Percentiles rank a stretch among this genome's conserved stretches.
phyloP scores from a whole-genome alignment of 179 eudicot genomes.

The Beta macrorhiza region DNA sequence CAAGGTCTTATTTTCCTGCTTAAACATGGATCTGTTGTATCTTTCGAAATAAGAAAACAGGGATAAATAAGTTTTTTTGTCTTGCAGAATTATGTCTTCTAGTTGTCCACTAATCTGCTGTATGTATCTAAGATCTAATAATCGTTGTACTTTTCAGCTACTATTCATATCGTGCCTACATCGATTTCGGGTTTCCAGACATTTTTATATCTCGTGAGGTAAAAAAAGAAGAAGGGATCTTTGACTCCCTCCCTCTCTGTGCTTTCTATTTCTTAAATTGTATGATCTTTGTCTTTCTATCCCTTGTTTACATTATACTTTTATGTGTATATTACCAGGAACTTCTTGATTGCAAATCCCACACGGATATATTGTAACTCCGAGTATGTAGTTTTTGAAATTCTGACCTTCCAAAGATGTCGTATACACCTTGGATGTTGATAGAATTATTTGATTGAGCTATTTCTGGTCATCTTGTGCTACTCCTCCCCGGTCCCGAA shows the following conservation, averaged over 20 bases:
- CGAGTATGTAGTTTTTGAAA: background rate
- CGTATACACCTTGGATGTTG: background rate
- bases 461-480: background rate
- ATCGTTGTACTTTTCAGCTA: conserved; percentile 59
- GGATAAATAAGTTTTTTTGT: background rate
- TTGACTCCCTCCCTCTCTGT: background rate
- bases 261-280: background rate
- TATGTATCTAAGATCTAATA: conserved; percentile 28
- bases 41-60: background rate
- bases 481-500: background rate
- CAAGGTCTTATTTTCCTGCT: background rate
- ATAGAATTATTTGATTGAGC: background rate
- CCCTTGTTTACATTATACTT: background rate
- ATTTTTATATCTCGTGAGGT: conserved; percentile 98
- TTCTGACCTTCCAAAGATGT: background rate
- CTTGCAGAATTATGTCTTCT: background rate
- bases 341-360: background rate
- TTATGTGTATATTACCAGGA: too few species aligned
- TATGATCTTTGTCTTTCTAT: background rate
- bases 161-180: conserved; percentile 80
- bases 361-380: background rate
- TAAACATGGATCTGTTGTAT: background rate
- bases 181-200: conserved; percentile 94
- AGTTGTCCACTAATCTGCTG: background rate
- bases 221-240: background rate